A percentile compares a stretch with the other conserved stretches of the same genome.
phyloP scores from a whole-genome alignment of 495 filamentous ascomycete genomes.

The Penicillium diatomitis region DNA sequence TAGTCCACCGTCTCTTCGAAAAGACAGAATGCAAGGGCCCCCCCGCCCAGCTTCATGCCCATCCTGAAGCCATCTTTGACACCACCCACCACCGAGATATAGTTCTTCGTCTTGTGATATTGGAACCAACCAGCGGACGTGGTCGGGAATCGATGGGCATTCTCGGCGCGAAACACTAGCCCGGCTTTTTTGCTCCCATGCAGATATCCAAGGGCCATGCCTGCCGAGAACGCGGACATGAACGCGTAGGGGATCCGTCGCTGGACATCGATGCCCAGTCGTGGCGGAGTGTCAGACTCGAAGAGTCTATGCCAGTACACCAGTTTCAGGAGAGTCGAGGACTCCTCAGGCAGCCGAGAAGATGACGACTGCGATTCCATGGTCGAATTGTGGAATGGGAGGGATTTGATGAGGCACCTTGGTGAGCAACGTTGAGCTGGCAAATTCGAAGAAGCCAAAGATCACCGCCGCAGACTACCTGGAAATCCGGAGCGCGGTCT shows the following conservation, averaged over 20 bases:
- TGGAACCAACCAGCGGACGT: constrained; percentile 86
- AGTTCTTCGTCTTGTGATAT: constrained; percentile 97
- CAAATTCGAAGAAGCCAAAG: not conserved
- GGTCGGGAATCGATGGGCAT: constrained; percentile 81
- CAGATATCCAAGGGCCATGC: constrained; percentile 57
- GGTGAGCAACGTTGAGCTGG: not conserved
- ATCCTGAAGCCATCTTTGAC: constrained; percentile 67
- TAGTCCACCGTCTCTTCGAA: constrained; percentile 81
- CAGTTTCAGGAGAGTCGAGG: constrained; percentile 22
- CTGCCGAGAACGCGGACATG: constrained; percentile 50
- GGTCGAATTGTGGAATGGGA: not conserved
- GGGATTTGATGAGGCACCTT: not conserved
- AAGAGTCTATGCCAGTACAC: constrained; percentile 35
- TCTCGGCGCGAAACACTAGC: constrained; percentile 84
- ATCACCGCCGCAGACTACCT: not conserved
- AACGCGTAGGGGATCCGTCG: constrained; percentile 56
- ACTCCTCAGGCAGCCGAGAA: constrained; percentile 4
- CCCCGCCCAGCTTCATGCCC: constrained; percentile 59
- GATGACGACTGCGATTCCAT: constrained; percentile 21
- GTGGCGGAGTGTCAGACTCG: constrained; percentile 36
- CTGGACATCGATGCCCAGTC: constrained; percentile 56
- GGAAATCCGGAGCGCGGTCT: constrained; percentile 2
- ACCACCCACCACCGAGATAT: constrained; percentile 64
- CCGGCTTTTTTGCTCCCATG: constrained; percentile 65
- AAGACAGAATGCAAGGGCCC: constrained; percentile 56